phyloP scores from a whole-genome alignment of 2,329 filamentous ascomycete genomes.

The Pezicula neosporulosa region DNA sequence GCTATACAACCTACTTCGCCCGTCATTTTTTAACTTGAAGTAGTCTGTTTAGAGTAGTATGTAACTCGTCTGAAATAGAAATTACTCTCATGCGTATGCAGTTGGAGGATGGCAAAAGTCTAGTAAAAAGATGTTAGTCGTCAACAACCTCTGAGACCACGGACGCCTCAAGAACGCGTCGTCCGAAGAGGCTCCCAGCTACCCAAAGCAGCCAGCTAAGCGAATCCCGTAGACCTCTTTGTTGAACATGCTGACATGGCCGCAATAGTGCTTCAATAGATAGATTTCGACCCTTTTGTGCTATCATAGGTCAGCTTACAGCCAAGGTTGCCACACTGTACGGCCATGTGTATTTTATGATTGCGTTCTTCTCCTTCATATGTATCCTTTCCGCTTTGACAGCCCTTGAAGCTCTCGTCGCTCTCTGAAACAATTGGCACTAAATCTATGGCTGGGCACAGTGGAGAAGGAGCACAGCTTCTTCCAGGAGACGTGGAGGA shows the following conservation, averaged over 20 bases:
- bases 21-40: too few species aligned
- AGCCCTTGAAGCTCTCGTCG: not conserved
- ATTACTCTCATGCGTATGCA: too few species aligned
- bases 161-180: too few species aligned
- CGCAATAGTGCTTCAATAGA: not conserved
- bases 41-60: too few species aligned
- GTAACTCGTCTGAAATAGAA: too few species aligned
- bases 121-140: too few species aligned
- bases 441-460: conserved; percentile 22
- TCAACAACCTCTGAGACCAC: too few species aligned
- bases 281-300: not conserved
- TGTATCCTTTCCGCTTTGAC: not conserved
- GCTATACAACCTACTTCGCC: too few species aligned
- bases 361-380: not conserved
- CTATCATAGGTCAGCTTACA: not conserved
- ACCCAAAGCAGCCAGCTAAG: not conserved
- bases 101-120: too few species aligned
- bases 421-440: not conserved
- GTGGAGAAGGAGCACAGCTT: conserved; percentile 24
- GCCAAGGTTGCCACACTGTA: not conserved
- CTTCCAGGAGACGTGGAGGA: conserved; percentile 16
- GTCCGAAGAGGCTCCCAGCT: too few species aligned
- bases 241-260: not conserved
- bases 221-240: not conserved
- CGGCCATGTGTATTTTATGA: not conserved